Evolutionary conservation across 306 rosid genomes (phyloP).

Genomic region (Casuarina glauca): DNA sequence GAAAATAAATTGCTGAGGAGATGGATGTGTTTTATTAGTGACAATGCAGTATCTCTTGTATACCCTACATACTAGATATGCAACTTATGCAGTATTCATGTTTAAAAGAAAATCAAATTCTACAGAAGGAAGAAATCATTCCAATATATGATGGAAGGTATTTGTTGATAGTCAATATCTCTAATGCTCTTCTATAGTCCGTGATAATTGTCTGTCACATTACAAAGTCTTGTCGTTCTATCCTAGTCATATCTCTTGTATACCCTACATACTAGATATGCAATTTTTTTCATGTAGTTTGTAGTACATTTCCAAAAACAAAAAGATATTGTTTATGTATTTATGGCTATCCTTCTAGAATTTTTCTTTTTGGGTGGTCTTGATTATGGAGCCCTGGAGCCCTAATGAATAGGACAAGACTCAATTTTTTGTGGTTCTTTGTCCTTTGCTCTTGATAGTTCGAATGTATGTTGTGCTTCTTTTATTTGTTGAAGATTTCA

Average conservation of each 20-base stretch:
- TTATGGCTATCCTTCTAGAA: too few relatives aligned
- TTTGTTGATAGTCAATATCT: background rate
- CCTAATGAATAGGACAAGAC: background rate
- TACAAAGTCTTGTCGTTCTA: background rate
- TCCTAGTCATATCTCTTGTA: background rate
- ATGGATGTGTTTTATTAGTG: background rate
- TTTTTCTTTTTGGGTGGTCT: too few relatives aligned
- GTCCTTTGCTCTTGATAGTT: background rate
- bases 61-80: too few relatives aligned
- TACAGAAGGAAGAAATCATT: background rate
- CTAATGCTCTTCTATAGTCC: background rate
- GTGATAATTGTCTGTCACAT: background rate
- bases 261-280: background rate
- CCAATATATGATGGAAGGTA: background rate
- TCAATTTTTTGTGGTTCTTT: background rate
- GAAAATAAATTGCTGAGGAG: background rate
- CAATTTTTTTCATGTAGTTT: background rate
- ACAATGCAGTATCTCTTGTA: background rate
- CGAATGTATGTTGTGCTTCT: background rate
- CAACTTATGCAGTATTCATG: too few relatives aligned
- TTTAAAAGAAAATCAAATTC: conserved; percentile 4
- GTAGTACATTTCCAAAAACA: background rate
- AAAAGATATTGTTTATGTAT: too few relatives aligned
- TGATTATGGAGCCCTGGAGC: background rate
- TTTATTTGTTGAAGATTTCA: background rate